Base-by-base conservation (phyloP, 2,329 filamentous ascomycete species). In the Aspergillus novoparasiticus region DNA sequence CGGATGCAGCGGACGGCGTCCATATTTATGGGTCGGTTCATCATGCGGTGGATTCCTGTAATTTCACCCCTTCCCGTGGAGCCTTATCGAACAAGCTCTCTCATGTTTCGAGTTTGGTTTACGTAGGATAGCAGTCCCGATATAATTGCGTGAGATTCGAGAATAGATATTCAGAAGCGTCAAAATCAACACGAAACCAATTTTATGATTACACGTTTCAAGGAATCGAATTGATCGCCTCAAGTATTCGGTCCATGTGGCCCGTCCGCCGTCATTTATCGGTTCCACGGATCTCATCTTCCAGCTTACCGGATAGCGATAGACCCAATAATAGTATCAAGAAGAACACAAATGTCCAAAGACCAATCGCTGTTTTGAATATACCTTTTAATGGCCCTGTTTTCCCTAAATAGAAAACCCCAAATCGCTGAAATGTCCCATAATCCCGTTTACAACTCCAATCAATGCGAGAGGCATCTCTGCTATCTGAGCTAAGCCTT, bases 401-500 rank as follows among this genome's bases (percentile, higher is more conserved):
- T 32, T 12, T 54, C 21, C 12, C 30, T 26, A 50, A 50, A n/a
- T 26, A 36, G 6, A 54, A 34, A n/a, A 54, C 12, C 32, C 51
- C 28, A 23, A 54, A 54, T 54, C 51, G 51, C 51, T 54, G 30
- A 54, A 53, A 54, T 54, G 19, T n/a, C 51, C 51, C 30, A 16
- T 21, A 12, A 54, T 26, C 21, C 51, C 19, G 51, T 36, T n/a
- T 34, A 23, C 51, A 60, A 53, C 28, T 59, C 55, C 60, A 51
- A 45, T n/a, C 55, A 32, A 62, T 62, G 57, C 39, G 39, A 41
- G 3, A 41, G 16, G 39, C 57, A 59, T 21, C n/a, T 21, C n/a
- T 26, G 51, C 12, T 32, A 16, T 50, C 10, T n/a, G 9, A 16
- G 16, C 46, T 45, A 78, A 34, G 70, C 72, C 69, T 79, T 80